Conservation (phyloP, 805 yeast genomes). For the Kazachstania kunashirensis region DNA sequence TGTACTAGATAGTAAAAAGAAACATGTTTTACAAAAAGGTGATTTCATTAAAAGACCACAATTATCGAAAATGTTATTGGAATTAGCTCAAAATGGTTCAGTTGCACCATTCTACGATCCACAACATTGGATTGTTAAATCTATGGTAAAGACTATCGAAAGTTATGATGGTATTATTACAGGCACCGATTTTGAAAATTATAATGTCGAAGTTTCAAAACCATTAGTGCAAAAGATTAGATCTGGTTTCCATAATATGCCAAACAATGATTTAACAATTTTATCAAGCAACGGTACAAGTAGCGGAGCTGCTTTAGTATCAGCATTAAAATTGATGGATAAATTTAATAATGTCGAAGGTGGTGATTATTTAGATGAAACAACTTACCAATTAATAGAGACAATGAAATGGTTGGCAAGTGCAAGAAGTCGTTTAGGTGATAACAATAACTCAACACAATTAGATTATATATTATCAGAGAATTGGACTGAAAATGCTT, state of each 20-base stretch:
- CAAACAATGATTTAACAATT: slow-evolving; percentile 37
- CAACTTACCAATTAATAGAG: slow-evolving; percentile 65
- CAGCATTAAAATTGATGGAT: slow-evolving; percentile 63
- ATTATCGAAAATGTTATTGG: slow-evolving; percentile 56
- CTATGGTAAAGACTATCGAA: slow-evolving; percentile 42
- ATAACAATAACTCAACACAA: slow-evolving; percentile 17
- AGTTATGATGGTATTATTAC: slow-evolving; percentile 59
- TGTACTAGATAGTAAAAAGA: slow-evolving; percentile 32
- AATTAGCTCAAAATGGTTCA: slow-evolving; percentile 69
- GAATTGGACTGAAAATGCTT: slow-evolving; percentile 51
- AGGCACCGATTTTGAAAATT: slow-evolving; percentile 54
- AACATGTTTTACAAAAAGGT: slow-evolving; percentile 40
- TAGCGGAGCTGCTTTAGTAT: slow-evolving; percentile 70
- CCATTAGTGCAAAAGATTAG: slow-evolving; percentile 23
- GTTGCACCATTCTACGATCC: slow-evolving; percentile 78
- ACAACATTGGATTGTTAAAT: slow-evolving; percentile 57
- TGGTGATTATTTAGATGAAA: slow-evolving; percentile 38
- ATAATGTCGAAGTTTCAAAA: slow-evolving; percentile 40
- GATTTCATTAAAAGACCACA: slow-evolving; percentile 51
- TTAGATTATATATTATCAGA: slow-evolving; percentile 38
- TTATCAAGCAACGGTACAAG: slow-evolving; percentile 64
- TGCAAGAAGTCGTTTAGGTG: slow-evolving; percentile 81
- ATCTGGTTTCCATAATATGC: slow-evolving; percentile 18
- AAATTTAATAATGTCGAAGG: slow-evolving; percentile 33
- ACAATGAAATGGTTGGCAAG: slow-evolving; percentile 91